Evolutionary conservation across 257 asterid species (phyloP).

Genomic region (Plectranthus barbatus): DNA sequence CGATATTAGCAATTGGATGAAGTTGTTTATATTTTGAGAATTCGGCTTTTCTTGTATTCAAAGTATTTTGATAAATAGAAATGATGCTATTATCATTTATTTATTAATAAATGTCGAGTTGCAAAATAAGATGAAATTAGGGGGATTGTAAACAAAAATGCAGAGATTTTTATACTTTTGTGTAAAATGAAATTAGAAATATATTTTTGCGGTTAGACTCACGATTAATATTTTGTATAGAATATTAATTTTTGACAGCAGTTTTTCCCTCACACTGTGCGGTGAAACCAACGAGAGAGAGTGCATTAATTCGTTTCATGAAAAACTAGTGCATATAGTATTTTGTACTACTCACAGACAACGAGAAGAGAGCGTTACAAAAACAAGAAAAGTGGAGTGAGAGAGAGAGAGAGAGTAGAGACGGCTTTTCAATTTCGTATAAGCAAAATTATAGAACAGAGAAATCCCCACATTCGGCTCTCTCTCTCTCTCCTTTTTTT

Average conservation of each 20-base stretch:
- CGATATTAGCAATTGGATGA: too few species aligned
- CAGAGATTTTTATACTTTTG: too few species aligned
- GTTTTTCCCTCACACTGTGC: constrained; percentile 11
- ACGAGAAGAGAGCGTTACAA: constrained; percentile 30
- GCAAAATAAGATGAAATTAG: too few species aligned
- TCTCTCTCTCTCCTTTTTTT: constrained; percentile 7
- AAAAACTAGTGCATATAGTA: constrained; percentile 23
- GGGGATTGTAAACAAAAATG: too few species aligned
- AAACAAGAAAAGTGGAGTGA: constrained; percentile 14
- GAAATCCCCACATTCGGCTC: constrained; percentile 7
- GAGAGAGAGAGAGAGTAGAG: constrained; percentile 15
- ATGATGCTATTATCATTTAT: too few species aligned
- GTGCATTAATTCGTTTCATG: constrained; percentile 28
- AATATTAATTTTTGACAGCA: neutral
- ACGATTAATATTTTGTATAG: too few species aligned
- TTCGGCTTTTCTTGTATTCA: too few species aligned
- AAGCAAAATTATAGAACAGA: neutral
- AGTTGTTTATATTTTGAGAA: too few species aligned
- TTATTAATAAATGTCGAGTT: too few species aligned
- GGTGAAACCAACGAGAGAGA: constrained; percentile 23
- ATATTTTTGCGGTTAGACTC: too few species aligned
- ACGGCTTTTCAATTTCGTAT: constrained; percentile 21
- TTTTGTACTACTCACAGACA: constrained; percentile 11
- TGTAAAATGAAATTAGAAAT: too few species aligned
- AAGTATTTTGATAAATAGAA: too few species aligned